Conservation (phyloP, 192 early-diverging fungal species). For the Diversispora epigaea region DNA sequence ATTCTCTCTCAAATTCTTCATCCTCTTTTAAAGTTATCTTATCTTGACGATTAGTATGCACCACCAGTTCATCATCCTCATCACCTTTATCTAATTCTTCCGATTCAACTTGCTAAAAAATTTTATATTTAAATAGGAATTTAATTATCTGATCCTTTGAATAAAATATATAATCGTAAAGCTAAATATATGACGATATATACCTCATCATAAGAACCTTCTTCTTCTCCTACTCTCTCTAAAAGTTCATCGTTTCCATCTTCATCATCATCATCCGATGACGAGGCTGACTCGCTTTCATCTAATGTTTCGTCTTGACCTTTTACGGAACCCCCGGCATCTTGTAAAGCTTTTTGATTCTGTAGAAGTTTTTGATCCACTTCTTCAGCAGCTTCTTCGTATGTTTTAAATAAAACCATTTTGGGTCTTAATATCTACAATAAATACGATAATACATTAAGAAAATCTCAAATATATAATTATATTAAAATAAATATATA, state of each 20-base stretch:
- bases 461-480: neutral
- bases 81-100: slow-evolving; percentile 53
- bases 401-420: slow-evolving; percentile 57
- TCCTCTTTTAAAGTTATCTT: slow-evolving; percentile 71
- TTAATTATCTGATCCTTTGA: neutral
- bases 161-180: neutral
- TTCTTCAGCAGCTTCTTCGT: slow-evolving; percentile 77
- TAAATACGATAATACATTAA: neutral
- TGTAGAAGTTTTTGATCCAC: slow-evolving; percentile 59
- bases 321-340: slow-evolving; percentile 37
- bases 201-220: slow-evolving; percentile 37
- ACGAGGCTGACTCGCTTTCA: slow-evolving; percentile 47
- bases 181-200: neutral
- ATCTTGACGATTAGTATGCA: slow-evolving; percentile 60
- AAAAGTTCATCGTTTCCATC: slow-evolving; percentile 41
- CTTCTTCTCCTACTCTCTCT: slow-evolving; percentile 47
- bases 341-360: slow-evolving; percentile 52
- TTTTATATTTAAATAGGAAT: neutral
- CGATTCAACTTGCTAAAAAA: neutral
- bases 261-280: slow-evolving; percentile 45
- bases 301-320: slow-evolving; percentile 40
- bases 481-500: neutral
- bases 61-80: slow-evolving; percentile 59
- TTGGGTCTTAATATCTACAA: slow-evolving; percentile 60
- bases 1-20: slow-evolving; percentile 87